These are phyloP conservation scores for Phytophthora aleatoria DNA, from an alignment of 352 stramenopile species.

Conservation along the genomic window DNA sequence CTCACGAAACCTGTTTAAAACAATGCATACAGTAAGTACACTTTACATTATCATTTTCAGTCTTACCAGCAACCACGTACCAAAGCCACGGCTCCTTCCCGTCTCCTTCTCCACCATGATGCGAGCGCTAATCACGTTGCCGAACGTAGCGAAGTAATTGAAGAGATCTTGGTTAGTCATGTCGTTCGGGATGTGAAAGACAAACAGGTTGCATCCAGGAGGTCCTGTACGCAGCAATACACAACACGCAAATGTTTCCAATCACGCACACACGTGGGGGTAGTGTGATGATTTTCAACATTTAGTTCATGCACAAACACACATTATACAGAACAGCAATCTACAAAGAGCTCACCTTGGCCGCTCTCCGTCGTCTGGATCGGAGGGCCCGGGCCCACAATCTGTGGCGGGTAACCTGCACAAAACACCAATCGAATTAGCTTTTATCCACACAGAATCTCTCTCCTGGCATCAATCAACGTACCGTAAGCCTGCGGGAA, in stretches of 20 bases:
- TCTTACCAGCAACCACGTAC: conserved; percentile 47
- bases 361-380: conserved; percentile 89
- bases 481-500: conserved; percentile 83
- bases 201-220: conserved; percentile 96
- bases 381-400: conserved; percentile 82
- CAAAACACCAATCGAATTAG: conserved; percentile 8
- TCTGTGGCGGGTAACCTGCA: conserved; percentile 81
- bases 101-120: conserved; percentile 98
- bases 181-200: conserved; percentile 98
- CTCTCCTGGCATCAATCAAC: conserved; percentile 2
- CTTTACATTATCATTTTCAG: neutral
- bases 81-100: conserved; percentile 93
- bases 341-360: conserved; percentile 62
- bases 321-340: conserved; percentile 22
- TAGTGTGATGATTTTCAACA: conserved; percentile 44
- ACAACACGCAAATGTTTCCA: conserved; percentile 44
- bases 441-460: conserved; percentile 1
- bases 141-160: conserved; percentile 95
- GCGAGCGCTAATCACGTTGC: conserved; percentile 94
- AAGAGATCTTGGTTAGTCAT: conserved; percentile 98
- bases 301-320: conserved; percentile 52
- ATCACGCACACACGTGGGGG: conserved; percentile 44
- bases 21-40: conserved; percentile 6
- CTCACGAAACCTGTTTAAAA: conserved; percentile 93
- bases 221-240: conserved; percentile 74